Base-by-base conservation (phyloP, 2,329 filamentous ascomycete genomes). In the Epichloe festucae region DNA sequence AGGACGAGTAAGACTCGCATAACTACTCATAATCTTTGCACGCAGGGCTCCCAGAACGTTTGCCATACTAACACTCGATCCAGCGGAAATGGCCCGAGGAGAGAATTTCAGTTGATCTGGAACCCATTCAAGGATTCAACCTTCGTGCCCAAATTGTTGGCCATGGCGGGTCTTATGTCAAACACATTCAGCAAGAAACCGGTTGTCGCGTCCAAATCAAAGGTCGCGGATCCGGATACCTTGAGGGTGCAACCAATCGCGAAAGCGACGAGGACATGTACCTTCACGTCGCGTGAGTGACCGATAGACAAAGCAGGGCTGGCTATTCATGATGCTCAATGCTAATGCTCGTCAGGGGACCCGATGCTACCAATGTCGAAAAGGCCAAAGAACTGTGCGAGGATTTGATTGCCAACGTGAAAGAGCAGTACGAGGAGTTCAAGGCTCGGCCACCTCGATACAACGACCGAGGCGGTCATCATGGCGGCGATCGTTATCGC, bases 51-150 rank as follows among this genome's bases (percentile, higher is more conserved):
- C 40, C 4, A 42, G 3, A 5, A 19, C 10, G 7, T 14, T n/a
- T 39, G 1, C 1, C 8, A 17, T 19, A 39, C 35, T 47, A 34
- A 47, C 4, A 4, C 14, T 21, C 34, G 21, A 17, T 41, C 27
- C 58, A 95, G 89, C 89, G 90, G 59, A 98, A 97, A 87, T 98
- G 93, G 93, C 91, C 93, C 1, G 93, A 97, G 64, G 89, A 96
- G 70, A 89, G 87, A 61, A 95, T 98, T 48, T 84, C 89, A 1
- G 90, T 98, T 59, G 82, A 83, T 56, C 81, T 98, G 52, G 93
- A 97, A 60, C 87, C 91, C 0, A 81, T 97, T 50, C 88, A 84
- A 23, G 93, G 93, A 19, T 98, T 98, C 72, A 98, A 98, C 64
- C 75, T 98, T 46, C 86, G 93, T 56, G 93, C 93, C 49, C 90